These are phyloP conservation scores for Boechera divaricarpa DNA, from an alignment of 345 rosid species.

Conservation along the genomic window DNA sequence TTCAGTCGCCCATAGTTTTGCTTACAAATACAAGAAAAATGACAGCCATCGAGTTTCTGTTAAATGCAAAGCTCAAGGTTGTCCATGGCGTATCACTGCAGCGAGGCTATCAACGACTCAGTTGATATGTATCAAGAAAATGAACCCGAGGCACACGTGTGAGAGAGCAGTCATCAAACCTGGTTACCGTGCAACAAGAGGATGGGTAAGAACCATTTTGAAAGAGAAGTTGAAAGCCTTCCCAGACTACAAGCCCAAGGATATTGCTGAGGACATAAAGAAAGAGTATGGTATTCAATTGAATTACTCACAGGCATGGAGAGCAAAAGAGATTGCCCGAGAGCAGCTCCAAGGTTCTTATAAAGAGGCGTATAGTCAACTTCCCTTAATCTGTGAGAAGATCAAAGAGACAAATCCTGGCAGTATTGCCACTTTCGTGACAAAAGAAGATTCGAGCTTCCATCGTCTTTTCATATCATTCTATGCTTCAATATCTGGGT, in stretches of 20 bases:
- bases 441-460: constrained; percentile 92
- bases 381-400: constrained; percentile 84
- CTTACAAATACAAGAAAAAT: constrained; percentile 89
- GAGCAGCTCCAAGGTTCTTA: constrained; percentile 96
- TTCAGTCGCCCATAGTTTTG: constrained; percentile 87
- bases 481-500: constrained; percentile 82
- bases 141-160: constrained; percentile 83
- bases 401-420: constrained; percentile 96
- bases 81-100: constrained; percentile 95
- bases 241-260: constrained; percentile 91
- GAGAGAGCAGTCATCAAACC: constrained; percentile 83
- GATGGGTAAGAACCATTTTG: constrained; percentile 94
- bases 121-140: constrained; percentile 80
- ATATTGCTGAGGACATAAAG: constrained; percentile 85
- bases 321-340: constrained; percentile 89
- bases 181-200: constrained; percentile 84
- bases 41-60: constrained; percentile 90
- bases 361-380: constrained; percentile 81
- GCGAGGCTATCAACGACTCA: constrained; percentile 85
- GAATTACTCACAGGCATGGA: constrained; percentile 95
- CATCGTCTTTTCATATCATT: constrained; percentile 87
- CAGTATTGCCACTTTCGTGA: constrained; percentile 69
- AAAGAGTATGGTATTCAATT: constrained; percentile 89
- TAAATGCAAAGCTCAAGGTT: constrained; percentile 85
- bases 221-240: constrained; percentile 83